Evolutionary conservation across 2,329 filamentous ascomycete species (phyloP).

Genomic region (Helicocarpus griseus): DNA sequence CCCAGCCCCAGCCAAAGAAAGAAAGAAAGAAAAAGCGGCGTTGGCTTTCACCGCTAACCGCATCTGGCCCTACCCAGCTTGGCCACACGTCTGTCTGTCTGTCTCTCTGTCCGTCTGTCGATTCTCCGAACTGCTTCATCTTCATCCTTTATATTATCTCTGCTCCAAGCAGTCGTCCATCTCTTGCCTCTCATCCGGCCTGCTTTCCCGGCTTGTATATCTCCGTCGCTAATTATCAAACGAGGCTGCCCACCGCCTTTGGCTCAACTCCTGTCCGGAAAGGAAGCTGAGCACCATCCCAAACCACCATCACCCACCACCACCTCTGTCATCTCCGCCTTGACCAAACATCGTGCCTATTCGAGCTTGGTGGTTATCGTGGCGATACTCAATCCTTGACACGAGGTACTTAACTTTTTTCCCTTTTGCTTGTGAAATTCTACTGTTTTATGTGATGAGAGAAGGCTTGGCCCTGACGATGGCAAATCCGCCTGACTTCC

Average conservation of each 20-base stretch:
- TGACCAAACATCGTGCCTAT: constrained; percentile 8
- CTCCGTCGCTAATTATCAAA: constrained; percentile 5
- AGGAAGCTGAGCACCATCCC: constrained; percentile 4
- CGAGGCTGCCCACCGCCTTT: constrained; percentile 12
- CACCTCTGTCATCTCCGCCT: constrained; percentile 2
- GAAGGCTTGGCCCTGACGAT: constrained; percentile 26
- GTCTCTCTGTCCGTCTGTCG: too few species aligned
- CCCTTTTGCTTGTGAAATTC: constrained; percentile 11
- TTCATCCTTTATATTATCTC: constrained; percentile 23
- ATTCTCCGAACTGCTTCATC: constrained; percentile 22
- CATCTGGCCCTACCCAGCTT: constrained; percentile 34
- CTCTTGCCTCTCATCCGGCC: constrained; percentile 14
- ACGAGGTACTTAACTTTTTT: constrained; percentile 26
- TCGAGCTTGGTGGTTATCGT: constrained; percentile 26
- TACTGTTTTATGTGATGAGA: constrained; percentile 7
- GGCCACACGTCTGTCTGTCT: constrained; percentile 27
- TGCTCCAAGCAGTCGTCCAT: constrained; percentile 15
- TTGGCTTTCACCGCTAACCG: constrained; percentile 19
- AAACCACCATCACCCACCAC: background rate
- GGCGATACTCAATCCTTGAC: constrained; percentile 35
- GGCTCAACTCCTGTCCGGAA: constrained; percentile 8
- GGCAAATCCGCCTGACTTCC: constrained; percentile 12
- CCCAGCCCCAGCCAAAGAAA: background rate
- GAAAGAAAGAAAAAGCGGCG: background rate
- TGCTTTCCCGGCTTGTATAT: constrained; percentile 9